These are phyloP conservation scores for Cercospora berteroae DNA, from an alignment of 2,329 filamentous ascomycete genomes.

Conservation along the genomic window DNA sequence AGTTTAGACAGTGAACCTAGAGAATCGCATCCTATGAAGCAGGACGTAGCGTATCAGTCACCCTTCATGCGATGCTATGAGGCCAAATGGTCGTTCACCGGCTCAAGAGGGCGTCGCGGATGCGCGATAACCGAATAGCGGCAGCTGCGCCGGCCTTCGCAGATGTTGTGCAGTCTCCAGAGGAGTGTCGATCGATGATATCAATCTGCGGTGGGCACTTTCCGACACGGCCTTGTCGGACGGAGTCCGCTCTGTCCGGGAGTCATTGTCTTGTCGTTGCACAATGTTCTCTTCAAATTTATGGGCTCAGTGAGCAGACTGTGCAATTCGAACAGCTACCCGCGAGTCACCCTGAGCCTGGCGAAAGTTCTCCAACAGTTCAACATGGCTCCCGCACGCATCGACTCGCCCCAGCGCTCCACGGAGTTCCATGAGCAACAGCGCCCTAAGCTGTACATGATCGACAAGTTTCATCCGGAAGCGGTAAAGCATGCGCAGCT, in stretches of 20 bases:
- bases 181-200: neutral
- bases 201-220: neutral
- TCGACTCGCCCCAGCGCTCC: neutral
- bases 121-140: neutral
- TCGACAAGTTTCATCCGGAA: conserved; percentile 33
- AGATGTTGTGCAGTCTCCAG: neutral
- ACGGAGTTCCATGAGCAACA: neutral
- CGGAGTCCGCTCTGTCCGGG: neutral
- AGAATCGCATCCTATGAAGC: neutral
- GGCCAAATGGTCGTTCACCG: neutral
- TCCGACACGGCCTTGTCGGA: neutral
- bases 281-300: neutral
- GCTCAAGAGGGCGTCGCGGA: neutral
- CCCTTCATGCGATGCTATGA: neutral
- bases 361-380: neutral
- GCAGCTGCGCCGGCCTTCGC: neutral
- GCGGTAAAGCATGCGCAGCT: conserved; percentile 35
- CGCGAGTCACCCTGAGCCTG: neutral
- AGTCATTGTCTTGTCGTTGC: neutral
- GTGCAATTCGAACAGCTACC: neutral
- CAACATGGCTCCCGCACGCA: conserved; percentile 15
- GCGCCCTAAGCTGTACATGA: conserved; percentile 24
- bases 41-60: neutral
- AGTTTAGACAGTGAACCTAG: neutral
- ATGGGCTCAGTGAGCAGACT: neutral